Conservation (phyloP, 805 yeast species). For the Wickerhamomyces ciferrii region DNA sequence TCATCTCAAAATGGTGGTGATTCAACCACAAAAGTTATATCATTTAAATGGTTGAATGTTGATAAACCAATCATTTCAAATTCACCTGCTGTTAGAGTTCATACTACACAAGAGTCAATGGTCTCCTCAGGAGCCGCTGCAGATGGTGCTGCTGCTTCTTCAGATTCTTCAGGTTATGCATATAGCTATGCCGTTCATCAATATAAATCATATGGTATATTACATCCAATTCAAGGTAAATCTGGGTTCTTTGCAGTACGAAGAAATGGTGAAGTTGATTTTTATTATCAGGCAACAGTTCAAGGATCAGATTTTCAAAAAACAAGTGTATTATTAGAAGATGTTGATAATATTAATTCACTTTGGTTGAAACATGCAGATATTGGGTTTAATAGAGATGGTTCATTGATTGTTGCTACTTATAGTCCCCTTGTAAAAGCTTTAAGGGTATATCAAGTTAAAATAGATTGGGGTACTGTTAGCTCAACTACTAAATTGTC, state of each 20-base stretch:
- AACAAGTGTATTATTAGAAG: constrained; percentile 26
- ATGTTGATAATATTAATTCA: constrained; percentile 12
- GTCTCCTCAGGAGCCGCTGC: constrained; percentile 4
- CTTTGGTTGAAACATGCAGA: constrained; percentile 31
- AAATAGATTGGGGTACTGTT: constrained; percentile 53
- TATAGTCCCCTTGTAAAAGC: constrained; percentile 30
- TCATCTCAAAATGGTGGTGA: constrained; percentile 46
- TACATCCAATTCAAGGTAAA: constrained; percentile 64
- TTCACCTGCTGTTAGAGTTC: constrained; percentile 47
- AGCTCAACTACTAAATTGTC: constrained; percentile 27
- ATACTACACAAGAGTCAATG: constrained; percentile 4
- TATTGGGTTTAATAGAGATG: constrained; percentile 48
- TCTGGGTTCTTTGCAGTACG: constrained; percentile 69
- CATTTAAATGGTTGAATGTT: constrained; percentile 69
- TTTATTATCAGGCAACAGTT: constrained; percentile 58
- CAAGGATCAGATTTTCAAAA: constrained; percentile 54
- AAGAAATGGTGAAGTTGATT: constrained; percentile 50
- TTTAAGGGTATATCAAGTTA: constrained; percentile 36
- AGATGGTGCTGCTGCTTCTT: not conserved
- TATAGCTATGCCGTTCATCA: constrained; percentile 57
- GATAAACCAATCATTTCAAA: constrained; percentile 61
- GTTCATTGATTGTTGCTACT: constrained; percentile 36
- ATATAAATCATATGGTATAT: constrained; percentile 51
- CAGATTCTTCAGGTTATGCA: constrained; percentile 7
- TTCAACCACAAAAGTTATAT: constrained; percentile 28